Evolutionary conservation across 1,284 basidiomycete species (phyloP), one percentile per base, ranked within the genome.

Genomic region (Cystobasidium slooffiae): DNA sequence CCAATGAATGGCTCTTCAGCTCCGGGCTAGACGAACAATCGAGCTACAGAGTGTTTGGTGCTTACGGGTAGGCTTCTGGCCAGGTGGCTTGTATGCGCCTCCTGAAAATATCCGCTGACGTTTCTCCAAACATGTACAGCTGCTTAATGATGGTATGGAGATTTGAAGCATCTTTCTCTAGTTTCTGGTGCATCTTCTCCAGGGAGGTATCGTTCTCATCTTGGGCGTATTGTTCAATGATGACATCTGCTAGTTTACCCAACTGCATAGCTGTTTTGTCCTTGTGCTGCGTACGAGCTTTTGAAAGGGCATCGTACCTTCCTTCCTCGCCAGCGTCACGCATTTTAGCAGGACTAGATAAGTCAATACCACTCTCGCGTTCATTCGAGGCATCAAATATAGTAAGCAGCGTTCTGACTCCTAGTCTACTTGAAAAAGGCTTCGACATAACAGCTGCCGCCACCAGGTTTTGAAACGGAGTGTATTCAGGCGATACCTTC

Each of bases 261-360:
- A 73, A 51, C 52, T 73, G 70, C 3, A 59, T 20, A 18, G 62
- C 24, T 10, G 70, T 73, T 31, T 73, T 73, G 46, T 73, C 70
- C 31, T 73, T 73, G 49, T 73, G 70, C 20, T 73, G 70, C 9
- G 70, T 73, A 14, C 51, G 43, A n/a, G 70, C 62, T 65, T 65
- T 66, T 12, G 20, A 10, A 9, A 73, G 49, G 8, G 70, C 70
- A 31, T 65, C 62, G 31, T 73, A 73, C 70, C 70, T 53, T 47
- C 52, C 70, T 18, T 73, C 52, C 20, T 61, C 63, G 14, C 70
- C 70, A 4, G 70, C 70, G 24, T 66, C 63, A 20, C 43, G 24
- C 49, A 73, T 66, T 51, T 73, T 73, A 22, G 51, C 70, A 49
- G 70, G 70, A 10, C 62, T 73, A 3, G 62, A 51, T 6, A 62